Evolutionary conservation across 371 early-diverging fungal genomes (phyloP), one percentile per base, ranked within the genome.

Genomic region (Mortierella sp.): DNA sequence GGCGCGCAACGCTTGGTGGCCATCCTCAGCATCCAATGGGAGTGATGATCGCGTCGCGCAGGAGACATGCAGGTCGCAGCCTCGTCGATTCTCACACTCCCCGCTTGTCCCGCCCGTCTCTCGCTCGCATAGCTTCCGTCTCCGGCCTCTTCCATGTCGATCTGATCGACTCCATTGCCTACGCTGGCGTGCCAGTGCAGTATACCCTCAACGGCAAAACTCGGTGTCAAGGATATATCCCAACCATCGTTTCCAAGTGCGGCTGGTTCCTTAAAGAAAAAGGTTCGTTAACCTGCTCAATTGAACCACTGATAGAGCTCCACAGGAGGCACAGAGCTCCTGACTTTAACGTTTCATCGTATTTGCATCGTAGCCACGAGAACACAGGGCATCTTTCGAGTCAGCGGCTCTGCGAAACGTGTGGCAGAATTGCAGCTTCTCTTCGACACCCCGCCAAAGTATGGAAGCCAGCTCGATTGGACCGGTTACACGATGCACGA

Each of bases 391-490:
- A 83, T 90, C 41, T 90, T 90, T 72, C 85, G 90, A 22, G 69
- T 90, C 29, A 85, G 84, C 41, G 90, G 90, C 27, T 87, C 86
- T 59, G 81, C 85, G n/a, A 88, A 87, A 47, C 76, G 90, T 31
- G 84, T 90, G 49, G 65, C 81, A 14, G 79, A 79, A 50, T 65
- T 90, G 34, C 90, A 88, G 63, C 47, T 78, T 9, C 54, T 86
- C 28, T 90, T 90, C 63, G 86, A 88, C 57, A 78, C 82, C 8
- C 79, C 84, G 28, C 83, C 84, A 19, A 80, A 78, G 3, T 88
- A 85, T 56, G 88, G 88, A 16, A 63, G 80, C 12, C 69, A 79
- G 31, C 57, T 86, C 21, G 83, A 83, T 57, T 88, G 88, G 86
- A 61, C 72, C 31, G 84, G 80, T 16, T 89, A 81, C 76, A 85